Evolutionary conservation across 306 rosid genomes (phyloP), one percentile per base, ranked within the genome.

Genomic region (Argentina anserina): DNA sequence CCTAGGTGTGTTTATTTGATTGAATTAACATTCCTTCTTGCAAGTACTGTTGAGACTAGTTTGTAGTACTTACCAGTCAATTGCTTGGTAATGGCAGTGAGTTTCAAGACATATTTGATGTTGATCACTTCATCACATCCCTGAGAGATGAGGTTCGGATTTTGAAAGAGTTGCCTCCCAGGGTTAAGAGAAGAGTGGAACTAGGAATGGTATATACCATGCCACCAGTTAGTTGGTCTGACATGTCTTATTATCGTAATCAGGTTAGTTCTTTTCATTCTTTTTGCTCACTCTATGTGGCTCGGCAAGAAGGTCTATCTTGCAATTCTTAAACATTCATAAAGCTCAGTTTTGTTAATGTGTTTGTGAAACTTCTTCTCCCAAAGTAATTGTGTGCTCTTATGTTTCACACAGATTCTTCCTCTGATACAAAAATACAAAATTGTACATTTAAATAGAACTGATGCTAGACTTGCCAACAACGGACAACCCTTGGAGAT

Each of bases 141-240:
- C 71, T 94, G 82, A 91, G 99, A 85, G 96, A 91, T 74, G 99
- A 94, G 81, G 99, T 94, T 59, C 87, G 99, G 65, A 85, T 94
- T 82, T 77, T 94, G 94, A 94, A 85, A 83, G 89, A 94, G 81
- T 84, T 91, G 87, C 99, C 99, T 70, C 95, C 99, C 20, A 85
- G 99, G 71, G 86, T 94, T 28, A 91, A 91, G 85, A 82, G 78
- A 61, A 91, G 85, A 79, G 90, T 91, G 81, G 95, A 89, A 46
- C 79, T 73, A 3, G 97, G 94, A 65, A 83, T 75, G 45, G 72
- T 87, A 69, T 89, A 91, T 80, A 86, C 86, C 71, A 90, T 91
- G 98, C 94, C 98, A n/a, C 98, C 98, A 33, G 45, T 93, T 67
- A 93, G 98, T 75, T 93, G 98, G 98, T 93, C 98, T 49, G 98